These are phyloP conservation scores for Leishmania tropica DNA, from an alignment of 208 protist genomes.

Conservation along the genomic window DNA sequence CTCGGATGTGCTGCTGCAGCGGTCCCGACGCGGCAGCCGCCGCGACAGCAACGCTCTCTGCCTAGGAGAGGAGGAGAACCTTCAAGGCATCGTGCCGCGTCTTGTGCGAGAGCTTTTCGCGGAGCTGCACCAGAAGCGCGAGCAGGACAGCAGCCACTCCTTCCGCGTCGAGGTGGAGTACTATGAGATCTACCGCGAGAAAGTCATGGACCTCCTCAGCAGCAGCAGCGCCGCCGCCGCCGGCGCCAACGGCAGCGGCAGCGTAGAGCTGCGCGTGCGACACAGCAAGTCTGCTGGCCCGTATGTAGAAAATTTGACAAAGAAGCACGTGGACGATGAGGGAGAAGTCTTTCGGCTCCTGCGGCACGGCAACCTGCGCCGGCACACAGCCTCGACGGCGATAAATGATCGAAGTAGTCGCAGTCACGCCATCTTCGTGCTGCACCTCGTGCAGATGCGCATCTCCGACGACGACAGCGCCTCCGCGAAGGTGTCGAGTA, in stretches of 20 bases:
- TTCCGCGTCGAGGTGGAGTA: slow-evolving; percentile 83
- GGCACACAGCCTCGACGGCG: slow-evolving; percentile 85
- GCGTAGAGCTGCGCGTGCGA: slow-evolving; percentile 73
- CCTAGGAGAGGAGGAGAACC: slow-evolving; percentile 5
- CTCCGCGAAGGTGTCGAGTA: slow-evolving; percentile 47
- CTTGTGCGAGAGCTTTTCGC: slow-evolving; percentile 69
- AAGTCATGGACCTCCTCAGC: slow-evolving; percentile 81
- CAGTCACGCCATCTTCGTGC: slow-evolving; percentile 89
- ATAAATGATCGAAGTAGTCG: slow-evolving; percentile 92
- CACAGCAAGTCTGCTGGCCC: slow-evolving; percentile 57
- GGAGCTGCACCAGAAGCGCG: slow-evolving; percentile 49
- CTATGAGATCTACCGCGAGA: slow-evolving; percentile 94
- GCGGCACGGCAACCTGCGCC: slow-evolving; percentile 64
- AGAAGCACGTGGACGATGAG: slow-evolving; percentile 55
- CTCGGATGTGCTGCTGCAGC: slow-evolving; percentile 3
- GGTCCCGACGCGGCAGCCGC: background rate
- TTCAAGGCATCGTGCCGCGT: slow-evolving; percentile 82
- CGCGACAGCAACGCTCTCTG: background rate
- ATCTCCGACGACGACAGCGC: slow-evolving; percentile 44
- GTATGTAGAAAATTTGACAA: slow-evolving; percentile 79
- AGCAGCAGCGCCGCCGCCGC: slow-evolving; percentile 1
- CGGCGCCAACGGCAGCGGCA: slow-evolving; percentile 1
- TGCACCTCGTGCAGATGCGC: slow-evolving; percentile 66
- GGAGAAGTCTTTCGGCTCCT: slow-evolving; percentile 66
- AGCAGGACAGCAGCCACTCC: slow-evolving; percentile 68